Base-by-base conservation (phyloP, 805 yeast species). In the Candida arabinofermentans region DNA sequence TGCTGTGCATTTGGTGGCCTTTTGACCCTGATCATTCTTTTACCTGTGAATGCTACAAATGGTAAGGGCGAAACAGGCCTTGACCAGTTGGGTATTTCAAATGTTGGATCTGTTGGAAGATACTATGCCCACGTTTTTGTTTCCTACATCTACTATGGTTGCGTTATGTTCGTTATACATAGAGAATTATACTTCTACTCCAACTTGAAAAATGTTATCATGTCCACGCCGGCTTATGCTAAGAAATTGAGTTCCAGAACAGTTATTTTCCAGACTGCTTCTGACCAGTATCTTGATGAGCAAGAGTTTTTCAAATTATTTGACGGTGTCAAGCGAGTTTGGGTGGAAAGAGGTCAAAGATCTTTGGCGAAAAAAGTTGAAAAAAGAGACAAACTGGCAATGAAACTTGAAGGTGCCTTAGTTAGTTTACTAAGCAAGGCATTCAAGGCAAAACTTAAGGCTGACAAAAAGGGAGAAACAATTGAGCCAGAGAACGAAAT, bases 101-200 rank as follows among this genome's bases (percentile, higher is more conserved):
- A 91, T 59, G 82, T 89, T 42, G 69, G 70, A 30, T 51, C 76
- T 43, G 59, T 61, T 2, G 65, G 72, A 17, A 74, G 95, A 41
- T 89, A 84, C 68, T 91, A 80, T 56, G 96, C 96, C 8, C 97
- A 90, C 59, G 93, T 81, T 0, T 72, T 91, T 43, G 58, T 87
- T 34, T 79, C 90, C 2, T 86, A 95, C 91, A 51, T 82, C 26
- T 90, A 75, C 62, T 89, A 82, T 58, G 85, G 90, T 32, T 58
- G 70, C 23, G 72, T 86, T 35, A 54, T 88, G 42, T 90, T 79
- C 58, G 71, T 86, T 37, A 70, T 91, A 39, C 90, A 87, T 66
- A 72, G 97, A 46, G 99, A 91, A 63, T 67, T 89, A 51, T 76
- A 75, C 47, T 87, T 80, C 62, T 91, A 80, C 65, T 75, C 81